A percentile compares a stretch with the other conserved stretches of the same genome.
Evolutionary conservation across 192 early-diverging fungal species (phyloP).

Genomic region (Geosiphon pyriformis): DNA sequence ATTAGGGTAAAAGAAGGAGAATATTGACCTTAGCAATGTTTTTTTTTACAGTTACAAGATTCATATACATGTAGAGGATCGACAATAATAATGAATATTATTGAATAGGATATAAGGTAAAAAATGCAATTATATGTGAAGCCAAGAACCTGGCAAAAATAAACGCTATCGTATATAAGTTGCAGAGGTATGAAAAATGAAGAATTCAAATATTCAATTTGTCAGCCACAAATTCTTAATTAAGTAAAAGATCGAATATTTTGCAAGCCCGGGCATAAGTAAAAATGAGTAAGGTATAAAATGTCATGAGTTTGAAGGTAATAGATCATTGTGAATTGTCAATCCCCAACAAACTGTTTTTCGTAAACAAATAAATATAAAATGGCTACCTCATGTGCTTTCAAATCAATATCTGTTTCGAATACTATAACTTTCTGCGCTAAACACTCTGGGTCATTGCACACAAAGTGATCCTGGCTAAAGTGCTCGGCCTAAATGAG

Average conservation of each 20-base stretch:
- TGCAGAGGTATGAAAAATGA: no score
- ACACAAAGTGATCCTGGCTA: conserved; percentile 72
- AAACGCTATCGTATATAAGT: conserved; percentile 18
- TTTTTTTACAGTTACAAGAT: neutral
- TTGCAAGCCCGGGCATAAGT: no score
- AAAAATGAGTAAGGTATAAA: no score
- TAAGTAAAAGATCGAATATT: no score
- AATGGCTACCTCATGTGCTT: conserved; percentile 73
- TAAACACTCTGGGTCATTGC: conserved; percentile 72
- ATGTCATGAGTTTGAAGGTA: no score
- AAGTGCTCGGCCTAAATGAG: conserved; percentile 65
- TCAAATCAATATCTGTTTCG: conserved; percentile 83
- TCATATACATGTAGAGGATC: neutral
- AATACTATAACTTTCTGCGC: conserved; percentile 97
- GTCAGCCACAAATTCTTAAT: no score
- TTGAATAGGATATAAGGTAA: conserved; percentile 18
- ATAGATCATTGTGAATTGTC: no score
- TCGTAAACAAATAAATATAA: conserved; percentile 21
- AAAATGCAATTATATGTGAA: conserved; percentile 22
- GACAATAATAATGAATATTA: neutral
- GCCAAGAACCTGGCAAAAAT: conserved; percentile 11
- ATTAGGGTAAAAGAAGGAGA: neutral
- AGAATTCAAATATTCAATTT: no score
- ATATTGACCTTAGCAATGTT: neutral
- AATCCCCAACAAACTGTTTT: conserved; percentile 17